Conservation (phyloP, 257 asterid genomes). For the Petunia axillaris region DNA sequence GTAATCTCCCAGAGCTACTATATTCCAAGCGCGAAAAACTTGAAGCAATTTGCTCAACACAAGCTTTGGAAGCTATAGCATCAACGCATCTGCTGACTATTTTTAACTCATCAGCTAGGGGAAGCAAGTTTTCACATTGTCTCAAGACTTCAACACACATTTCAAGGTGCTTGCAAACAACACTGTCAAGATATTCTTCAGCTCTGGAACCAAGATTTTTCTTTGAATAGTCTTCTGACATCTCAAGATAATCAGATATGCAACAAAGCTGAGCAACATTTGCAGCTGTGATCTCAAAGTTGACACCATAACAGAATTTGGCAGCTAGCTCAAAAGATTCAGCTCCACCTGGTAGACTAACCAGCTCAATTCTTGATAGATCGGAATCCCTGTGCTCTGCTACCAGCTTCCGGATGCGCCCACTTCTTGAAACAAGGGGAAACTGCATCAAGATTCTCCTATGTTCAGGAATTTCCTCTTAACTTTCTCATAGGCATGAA, state of each 20-base stretch:
- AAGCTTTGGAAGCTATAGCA: slow-evolving; percentile 88
- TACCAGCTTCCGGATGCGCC: slow-evolving; percentile 75
- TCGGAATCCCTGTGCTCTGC: slow-evolving; percentile 79
- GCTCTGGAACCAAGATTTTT: slow-evolving; percentile 77
- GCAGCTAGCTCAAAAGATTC: slow-evolving; percentile 90
- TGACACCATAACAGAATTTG: slow-evolving; percentile 89
- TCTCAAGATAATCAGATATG: slow-evolving; percentile 80
- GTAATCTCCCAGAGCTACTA: slow-evolving; percentile 89
- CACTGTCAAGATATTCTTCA: slow-evolving; percentile 70
- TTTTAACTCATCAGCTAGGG: slow-evolving; percentile 82
- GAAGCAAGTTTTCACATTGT: slow-evolving; percentile 77
- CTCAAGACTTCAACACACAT: slow-evolving; percentile 86
- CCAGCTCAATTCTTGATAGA: slow-evolving; percentile 67
- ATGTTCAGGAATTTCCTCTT: neutral
- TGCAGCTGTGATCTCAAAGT: slow-evolving; percentile 83
- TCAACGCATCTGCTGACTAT: slow-evolving; percentile 72
- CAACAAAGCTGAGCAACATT: slow-evolving; percentile 87
- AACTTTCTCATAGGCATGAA: neutral
- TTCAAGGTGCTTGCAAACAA: slow-evolving; percentile 79
- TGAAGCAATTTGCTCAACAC: slow-evolving; percentile 95
- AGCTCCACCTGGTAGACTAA: slow-evolving; percentile 83
- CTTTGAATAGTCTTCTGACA: slow-evolving; percentile 85
- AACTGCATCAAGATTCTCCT: slow-evolving; percentile 51
- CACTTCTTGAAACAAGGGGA: slow-evolving; percentile 93
- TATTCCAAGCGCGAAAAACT: slow-evolving; percentile 93